Conservation (phyloP, 108 stramenopile genomes). For the Nitzschia inconspicua region DNA sequence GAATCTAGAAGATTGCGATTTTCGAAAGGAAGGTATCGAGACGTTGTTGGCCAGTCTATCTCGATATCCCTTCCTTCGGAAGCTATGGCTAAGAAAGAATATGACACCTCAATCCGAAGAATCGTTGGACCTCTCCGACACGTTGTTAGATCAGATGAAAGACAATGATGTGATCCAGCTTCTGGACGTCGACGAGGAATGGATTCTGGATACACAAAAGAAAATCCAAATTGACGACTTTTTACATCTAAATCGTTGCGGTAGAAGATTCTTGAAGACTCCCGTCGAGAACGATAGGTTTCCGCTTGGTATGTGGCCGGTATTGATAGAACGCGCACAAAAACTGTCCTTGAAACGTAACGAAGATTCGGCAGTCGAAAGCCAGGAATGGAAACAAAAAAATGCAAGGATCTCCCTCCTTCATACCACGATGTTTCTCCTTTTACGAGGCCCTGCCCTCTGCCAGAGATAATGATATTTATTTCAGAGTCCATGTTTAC, state of each 20-base stretch:
- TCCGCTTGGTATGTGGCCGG: conserved; percentile 7
- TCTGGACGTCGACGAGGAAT: conserved; percentile 5
- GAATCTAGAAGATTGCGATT: conserved; percentile 11
- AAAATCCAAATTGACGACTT: no score
- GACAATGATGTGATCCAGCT: conserved; percentile 4
- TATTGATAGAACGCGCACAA: background rate
- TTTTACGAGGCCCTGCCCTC: no score
- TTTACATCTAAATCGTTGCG: conserved; percentile 7
- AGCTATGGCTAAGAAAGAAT: conserved; percentile 2
- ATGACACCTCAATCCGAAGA: background rate
- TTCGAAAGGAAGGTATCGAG: background rate
- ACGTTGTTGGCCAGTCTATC: background rate
- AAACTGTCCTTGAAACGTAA: no score
- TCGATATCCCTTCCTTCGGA: background rate
- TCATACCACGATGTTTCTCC: no score
- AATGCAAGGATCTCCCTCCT: no score
- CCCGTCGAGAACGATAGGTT: background rate
- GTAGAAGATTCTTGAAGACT: conserved; percentile 4
- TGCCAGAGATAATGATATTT: no score
- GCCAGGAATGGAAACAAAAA: no score
- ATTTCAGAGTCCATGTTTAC: no score
- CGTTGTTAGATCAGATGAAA: background rate
- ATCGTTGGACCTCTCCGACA: background rate
- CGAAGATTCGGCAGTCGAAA: no score
- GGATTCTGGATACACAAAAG: background rate